Evolutionary conservation across 345 rosid genomes (phyloP), one percentile per base, ranked within the genome.

Genomic region (Hypericum perforatum): DNA sequence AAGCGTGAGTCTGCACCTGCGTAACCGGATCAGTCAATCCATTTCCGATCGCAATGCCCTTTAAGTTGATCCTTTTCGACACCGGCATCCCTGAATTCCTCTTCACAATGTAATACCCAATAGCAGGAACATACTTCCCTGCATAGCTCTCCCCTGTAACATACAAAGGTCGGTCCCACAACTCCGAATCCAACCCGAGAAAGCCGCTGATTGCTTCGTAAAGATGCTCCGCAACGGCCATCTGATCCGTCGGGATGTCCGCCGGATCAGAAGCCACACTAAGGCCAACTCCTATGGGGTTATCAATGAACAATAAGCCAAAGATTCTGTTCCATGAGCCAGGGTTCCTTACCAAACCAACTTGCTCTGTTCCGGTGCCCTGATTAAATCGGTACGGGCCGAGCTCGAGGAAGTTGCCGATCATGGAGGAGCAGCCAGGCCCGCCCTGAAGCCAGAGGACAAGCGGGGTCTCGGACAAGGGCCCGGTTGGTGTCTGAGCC

Each of bases 341-440:
- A 0, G 72, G 58, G 60, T 84, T 84, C 58, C 63, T 80, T 39
- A 74, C 70, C 3, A 86, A 75, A 16, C 56, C 53, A 5, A 61
- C 66, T 1, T 51, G 65, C 9, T 62, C 50, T 50, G 14, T 45
- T 53, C 57, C 63, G 14, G 60, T 62, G 38, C 47, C 41, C 49
- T 10, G 50, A 5, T 12, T 12, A 36, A 82, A 78, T 0, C 75
- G 85, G 82, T 83, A 90, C 4, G 94, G 94, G 8, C 97, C 97
- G 3, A 84, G 89, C 63, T 90, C 95, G 62, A 78, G 65, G 63
- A 82, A 79, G 76, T 86, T 90, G 9, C 84, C 97, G 9, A 57
- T 67, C 97, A 90, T 86, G 71, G 95, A 86, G 60, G 95, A 89
- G 72, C 97, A 89, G 32, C 95, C 95, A 44, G 95, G 97, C 14